A percentile compares a stretch with the other conserved stretches of the same genome.
Evolutionary conservation across 345 rosid genomes (phyloP).

Genomic region (Noccaea bulbosa): DNA sequence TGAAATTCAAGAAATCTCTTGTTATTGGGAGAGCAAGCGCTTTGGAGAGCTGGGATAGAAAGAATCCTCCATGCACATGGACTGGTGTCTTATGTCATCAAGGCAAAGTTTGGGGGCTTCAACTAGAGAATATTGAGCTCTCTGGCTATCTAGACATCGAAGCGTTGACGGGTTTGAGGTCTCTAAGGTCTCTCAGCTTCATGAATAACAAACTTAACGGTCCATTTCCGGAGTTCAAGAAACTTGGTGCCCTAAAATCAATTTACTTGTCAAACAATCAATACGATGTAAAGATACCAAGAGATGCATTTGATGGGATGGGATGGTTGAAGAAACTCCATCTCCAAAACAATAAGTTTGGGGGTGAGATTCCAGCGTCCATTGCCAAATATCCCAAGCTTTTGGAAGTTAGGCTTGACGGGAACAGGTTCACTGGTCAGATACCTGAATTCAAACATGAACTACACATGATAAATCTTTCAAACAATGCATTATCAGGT

Average conservation of each 20-base stretch:
- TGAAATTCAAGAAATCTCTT: slow-evolving; percentile 63
- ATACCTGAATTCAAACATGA: slow-evolving; percentile 58
- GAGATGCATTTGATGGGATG: slow-evolving; percentile 64
- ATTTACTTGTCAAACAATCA: slow-evolving; percentile 64
- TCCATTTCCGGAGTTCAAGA: slow-evolving; percentile 59
- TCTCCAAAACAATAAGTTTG: slow-evolving; percentile 56
- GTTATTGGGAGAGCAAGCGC: slow-evolving; percentile 30
- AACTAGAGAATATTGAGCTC: slow-evolving; percentile 64
- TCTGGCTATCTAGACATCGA: slow-evolving; percentile 56
- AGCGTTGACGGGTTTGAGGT: slow-evolving; percentile 44
- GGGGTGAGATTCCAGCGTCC: slow-evolving; percentile 69
- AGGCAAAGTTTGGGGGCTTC: slow-evolving; percentile 62
- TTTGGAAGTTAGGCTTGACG: slow-evolving; percentile 59
- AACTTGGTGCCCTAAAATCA: slow-evolving; percentile 55
- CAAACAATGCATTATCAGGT: slow-evolving; percentile 67
- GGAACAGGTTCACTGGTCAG: slow-evolving; percentile 61
- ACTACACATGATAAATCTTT: slow-evolving; percentile 48
- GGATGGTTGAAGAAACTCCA: slow-evolving; percentile 62
- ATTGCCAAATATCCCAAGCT: slow-evolving; percentile 56
- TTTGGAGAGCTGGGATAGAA: slow-evolving; percentile 54
- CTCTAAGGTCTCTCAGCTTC: slow-evolving; percentile 62
- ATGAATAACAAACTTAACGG: slow-evolving; percentile 66
- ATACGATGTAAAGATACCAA: slow-evolving; percentile 61
- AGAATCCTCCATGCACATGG: slow-evolving; percentile 63
- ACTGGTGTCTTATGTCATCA: slow-evolving; percentile 58